phyloP scores from a whole-genome alignment of 169 alveolate species.

The Cryptosporidium sp. region DNA sequence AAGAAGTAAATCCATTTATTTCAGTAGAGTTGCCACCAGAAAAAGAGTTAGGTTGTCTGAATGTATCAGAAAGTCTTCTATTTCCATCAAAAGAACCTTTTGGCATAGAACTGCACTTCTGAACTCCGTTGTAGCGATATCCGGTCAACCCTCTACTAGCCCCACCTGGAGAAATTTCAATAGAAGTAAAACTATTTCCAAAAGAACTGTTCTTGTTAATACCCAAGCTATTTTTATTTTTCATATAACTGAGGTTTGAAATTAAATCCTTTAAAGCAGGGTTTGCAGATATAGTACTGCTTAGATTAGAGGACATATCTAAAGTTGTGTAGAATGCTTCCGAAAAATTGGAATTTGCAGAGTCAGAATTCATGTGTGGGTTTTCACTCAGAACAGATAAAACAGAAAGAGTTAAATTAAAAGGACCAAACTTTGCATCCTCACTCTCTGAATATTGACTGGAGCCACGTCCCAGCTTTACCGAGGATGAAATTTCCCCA shows the following conservation, averaged over 20 bases:
- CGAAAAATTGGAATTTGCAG: background rate
- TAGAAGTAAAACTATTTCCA: background rate
- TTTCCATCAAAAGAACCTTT: background rate
- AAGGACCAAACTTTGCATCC: constrained; percentile 38
- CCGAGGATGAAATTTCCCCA: background rate
- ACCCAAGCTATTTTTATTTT: constrained; percentile 6
- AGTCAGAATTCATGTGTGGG: constrained; percentile 26
- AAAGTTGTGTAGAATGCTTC: background rate
- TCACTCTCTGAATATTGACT: constrained; percentile 7
- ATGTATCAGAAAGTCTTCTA: background rate
- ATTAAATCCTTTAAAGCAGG: constrained; percentile 19
- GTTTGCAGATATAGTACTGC: background rate
- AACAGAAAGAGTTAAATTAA: constrained; percentile 65
- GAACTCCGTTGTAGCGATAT: background rate
- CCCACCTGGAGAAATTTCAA: background rate
- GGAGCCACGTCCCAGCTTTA: background rate
- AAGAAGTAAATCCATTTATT: background rate
- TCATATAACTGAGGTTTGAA: constrained; percentile 28
- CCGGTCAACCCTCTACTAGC: background rate
- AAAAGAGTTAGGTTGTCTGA: background rate
- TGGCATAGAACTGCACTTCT: background rate
- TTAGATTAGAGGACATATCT: background rate
- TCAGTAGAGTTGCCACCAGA: background rate
- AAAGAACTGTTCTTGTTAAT: background rate
- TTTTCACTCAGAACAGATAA: constrained; percentile 62